Conservation (phyloP, 2,329 filamentous ascomycete species). For the Scleromitrula shiraiana region DNA sequence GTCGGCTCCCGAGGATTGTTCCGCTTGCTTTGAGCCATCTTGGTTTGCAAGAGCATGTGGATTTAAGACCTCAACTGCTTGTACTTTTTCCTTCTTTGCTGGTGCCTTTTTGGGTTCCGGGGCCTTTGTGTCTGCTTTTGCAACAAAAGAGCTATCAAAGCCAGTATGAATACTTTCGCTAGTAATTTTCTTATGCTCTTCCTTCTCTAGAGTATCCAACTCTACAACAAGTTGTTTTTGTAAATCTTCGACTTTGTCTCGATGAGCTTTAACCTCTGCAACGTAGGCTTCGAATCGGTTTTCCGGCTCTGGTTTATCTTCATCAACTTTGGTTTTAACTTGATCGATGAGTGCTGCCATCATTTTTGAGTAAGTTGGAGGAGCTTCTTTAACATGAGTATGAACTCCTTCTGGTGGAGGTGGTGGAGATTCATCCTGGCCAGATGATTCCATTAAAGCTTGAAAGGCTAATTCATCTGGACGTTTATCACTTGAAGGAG, state of each 20-base stretch:
- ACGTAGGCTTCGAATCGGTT: constrained; percentile 70
- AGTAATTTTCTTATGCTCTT: constrained; percentile 85
- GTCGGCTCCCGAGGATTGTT: constrained; percentile 49
- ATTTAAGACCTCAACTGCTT: constrained; percentile 68
- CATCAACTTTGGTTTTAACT: constrained; percentile 69
- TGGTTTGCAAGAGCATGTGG: constrained; percentile 41
- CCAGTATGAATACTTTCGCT: constrained; percentile 83
- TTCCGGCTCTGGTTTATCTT: constrained; percentile 57
- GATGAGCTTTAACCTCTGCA: constrained; percentile 67
- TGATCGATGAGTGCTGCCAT: constrained; percentile 94
- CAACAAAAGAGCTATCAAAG: constrained; percentile 79
- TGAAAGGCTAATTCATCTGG: constrained; percentile 83
- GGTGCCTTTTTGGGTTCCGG: constrained; percentile 25
- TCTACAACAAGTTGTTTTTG: constrained; percentile 69
- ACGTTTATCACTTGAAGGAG: constrained; percentile 54
- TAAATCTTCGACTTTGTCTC: constrained; percentile 67
- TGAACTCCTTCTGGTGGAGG: constrained; percentile 73
- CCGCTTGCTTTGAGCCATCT: constrained; percentile 33
- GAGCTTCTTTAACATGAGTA: constrained; percentile 59
- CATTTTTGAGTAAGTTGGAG: constrained; percentile 91
- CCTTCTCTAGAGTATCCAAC: constrained; percentile 73
- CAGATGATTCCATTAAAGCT: constrained; percentile 74
- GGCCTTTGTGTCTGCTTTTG: constrained; percentile 43
- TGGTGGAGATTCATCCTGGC: constrained; percentile 67
- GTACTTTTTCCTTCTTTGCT: constrained; percentile 38